phyloP scores from a whole-genome alignment of 192 early-diverging fungal genomes.

The Dissophora ornata region DNA sequence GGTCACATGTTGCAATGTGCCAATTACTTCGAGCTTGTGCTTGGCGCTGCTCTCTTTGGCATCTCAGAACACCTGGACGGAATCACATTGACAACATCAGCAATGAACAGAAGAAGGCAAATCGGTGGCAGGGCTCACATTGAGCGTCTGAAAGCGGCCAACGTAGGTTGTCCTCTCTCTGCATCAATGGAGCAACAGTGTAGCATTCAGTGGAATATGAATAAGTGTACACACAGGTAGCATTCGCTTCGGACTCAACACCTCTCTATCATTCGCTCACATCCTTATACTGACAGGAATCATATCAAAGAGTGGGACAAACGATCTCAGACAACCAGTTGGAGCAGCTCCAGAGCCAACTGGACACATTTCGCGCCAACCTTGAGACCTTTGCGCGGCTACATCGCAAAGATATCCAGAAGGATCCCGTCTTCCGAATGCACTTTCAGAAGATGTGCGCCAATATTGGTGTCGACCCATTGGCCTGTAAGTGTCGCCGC shows the following conservation, averaged over 20 bases:
- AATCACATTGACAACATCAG: too few species aligned
- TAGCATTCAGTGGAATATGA: neutral
- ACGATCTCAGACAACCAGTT: slow-evolving; percentile 43
- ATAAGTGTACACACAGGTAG: too few species aligned
- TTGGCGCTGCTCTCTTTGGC: too few species aligned
- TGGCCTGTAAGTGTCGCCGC: slow-evolving; percentile 82
- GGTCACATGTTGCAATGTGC: too few species aligned
- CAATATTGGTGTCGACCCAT: slow-evolving; percentile 93
- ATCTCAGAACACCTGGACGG: too few species aligned
- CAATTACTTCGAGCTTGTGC: too few species aligned
- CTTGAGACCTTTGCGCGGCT: slow-evolving; percentile 88
- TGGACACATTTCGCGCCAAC: slow-evolving; percentile 81
- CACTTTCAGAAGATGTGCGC: slow-evolving; percentile 96
- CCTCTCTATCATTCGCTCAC: too few species aligned
- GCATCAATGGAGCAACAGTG: neutral
- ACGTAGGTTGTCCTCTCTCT: slow-evolving; percentile 11
- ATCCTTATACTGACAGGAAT: slow-evolving; percentile 25
- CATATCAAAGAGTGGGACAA: slow-evolving; percentile 39
- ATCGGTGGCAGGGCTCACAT: slow-evolving; percentile 35
- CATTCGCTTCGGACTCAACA: neutral
- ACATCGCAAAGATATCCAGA: slow-evolving; percentile 89
- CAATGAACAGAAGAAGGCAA: slow-evolving; percentile 47
- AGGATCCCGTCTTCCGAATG: slow-evolving; percentile 85
- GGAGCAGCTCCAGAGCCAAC: slow-evolving; percentile 68
- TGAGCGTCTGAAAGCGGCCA: slow-evolving; percentile 37